Evolutionary conservation across 202 grass and related monocot species (phyloP), one percentile per base, ranked within the genome.

Genomic region (Zoysia matrella): DNA sequence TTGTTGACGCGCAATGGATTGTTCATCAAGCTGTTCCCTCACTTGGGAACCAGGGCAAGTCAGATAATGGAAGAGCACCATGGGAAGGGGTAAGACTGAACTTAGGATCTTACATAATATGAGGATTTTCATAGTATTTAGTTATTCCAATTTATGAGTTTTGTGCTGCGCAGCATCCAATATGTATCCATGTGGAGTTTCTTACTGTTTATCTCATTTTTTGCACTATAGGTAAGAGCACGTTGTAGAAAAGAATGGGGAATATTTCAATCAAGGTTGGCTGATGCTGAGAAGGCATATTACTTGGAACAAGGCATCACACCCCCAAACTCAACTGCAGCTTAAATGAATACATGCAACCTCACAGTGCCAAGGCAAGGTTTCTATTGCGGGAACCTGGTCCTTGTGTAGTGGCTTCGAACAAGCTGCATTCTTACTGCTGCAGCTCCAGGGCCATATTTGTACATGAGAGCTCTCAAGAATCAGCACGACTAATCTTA

Each of bases 1-100:
- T 94, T 71, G 91, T 97, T 44, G 94, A 97, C 74, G 87, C 94
- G 87, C 91, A 97, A 58, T 97, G 94, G 94, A 97, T 97, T 79
- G 94, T 92, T 87, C 91, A 97, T 82, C 92, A 97, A 86, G 84
- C 83, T 75, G 86, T 97, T 81, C 92, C 94, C 72, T 94, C 94
- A 76, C 94, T 94, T 49, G 92, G 89, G 36, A 97, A 97, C 75
- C 89, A 97, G 95, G 95, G 92, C n/a, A 73, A 95, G 74, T 78
- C 89, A 68, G 89, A 87, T 41, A 87, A 92, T 60, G 92, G 90
- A 84, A 95, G 54, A 84, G 84, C 92, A 76, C 89, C 92, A 44
- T 98, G 90, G 96, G 85, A 95, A 92, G 93, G 92, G 85, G 96
- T 98, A 92, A 86, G 90, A 65, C 14, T 68, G 54, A 47, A 67